These are phyloP conservation scores for Penicillium sp. DNA, from an alignment of 2,329 filamentous ascomycete genomes.

Conservation along the genomic window DNA sequence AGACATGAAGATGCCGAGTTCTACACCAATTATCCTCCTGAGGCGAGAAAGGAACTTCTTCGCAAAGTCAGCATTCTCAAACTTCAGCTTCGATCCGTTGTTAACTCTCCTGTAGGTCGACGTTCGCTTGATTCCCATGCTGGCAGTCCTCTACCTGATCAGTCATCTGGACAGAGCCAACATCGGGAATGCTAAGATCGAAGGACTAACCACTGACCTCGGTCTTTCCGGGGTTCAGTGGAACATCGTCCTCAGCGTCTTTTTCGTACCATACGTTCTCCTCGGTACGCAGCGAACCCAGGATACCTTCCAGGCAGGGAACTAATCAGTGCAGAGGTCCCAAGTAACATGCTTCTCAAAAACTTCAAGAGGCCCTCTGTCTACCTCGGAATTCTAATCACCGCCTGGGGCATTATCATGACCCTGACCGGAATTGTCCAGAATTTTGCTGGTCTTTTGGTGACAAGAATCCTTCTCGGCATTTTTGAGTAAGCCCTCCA, in stretches of 20 bases:
- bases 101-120: slow-evolving; percentile 18
- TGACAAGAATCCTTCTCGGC: slow-evolving; percentile 7
- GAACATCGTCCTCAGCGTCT: slow-evolving; percentile 25
- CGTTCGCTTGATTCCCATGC: slow-evolving; percentile 25
- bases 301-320: background rate
- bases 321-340: slow-evolving; percentile 18
- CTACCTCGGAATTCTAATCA: slow-evolving; percentile 33
- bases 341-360: slow-evolving; percentile 28
- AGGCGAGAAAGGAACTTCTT: slow-evolving; percentile 27
- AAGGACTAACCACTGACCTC: slow-evolving; percentile 27
- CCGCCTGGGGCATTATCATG: slow-evolving; percentile 53
- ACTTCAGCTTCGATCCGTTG: background rate
- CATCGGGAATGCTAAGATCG: slow-evolving; percentile 39
- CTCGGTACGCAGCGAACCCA: slow-evolving; percentile 13
- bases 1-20: slow-evolving; percentile 37
- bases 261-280: slow-evolving; percentile 18
- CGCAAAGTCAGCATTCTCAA: slow-evolving; percentile 18
- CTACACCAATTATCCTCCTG: slow-evolving; percentile 31
- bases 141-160: slow-evolving; percentile 29
- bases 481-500: slow-evolving; percentile 12
- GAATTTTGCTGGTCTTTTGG: slow-evolving; percentile 37
- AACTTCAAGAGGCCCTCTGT: slow-evolving; percentile 32
- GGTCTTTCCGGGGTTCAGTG: slow-evolving; percentile 30
- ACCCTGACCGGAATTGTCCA: slow-evolving; percentile 56
- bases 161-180: slow-evolving; percentile 35